Percentiles rank a stretch among this genome's conserved stretches.
These are phyloP conservation scores for Solanum virginianum DNA, from an alignment of 257 asterid genomes.

Conservation along the genomic window DNA sequence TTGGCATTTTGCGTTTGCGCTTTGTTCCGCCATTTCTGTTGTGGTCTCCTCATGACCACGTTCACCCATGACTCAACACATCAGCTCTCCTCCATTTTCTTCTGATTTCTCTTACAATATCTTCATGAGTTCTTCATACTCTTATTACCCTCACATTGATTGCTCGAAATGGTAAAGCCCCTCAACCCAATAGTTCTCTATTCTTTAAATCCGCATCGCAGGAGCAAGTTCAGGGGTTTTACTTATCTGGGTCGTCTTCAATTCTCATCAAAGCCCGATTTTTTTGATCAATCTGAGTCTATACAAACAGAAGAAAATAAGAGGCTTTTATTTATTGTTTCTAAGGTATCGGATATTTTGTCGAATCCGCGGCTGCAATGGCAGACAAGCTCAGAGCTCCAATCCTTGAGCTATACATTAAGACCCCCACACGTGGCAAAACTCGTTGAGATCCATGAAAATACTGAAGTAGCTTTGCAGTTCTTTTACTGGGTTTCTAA, in stretches of 20 bases:
- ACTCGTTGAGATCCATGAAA: slow-evolving; percentile 28
- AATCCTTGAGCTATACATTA: slow-evolving; percentile 35
- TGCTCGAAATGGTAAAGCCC: slow-evolving; percentile 54
- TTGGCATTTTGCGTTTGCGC: background rate
- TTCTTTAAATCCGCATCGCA: slow-evolving; percentile 1
- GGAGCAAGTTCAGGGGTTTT: slow-evolving; percentile 4
- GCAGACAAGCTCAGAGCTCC: slow-evolving; percentile 47
- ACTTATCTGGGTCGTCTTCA: slow-evolving; percentile 10
- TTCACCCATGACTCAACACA: background rate
- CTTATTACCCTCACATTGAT: slow-evolving; percentile 16
- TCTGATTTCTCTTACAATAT: background rate
- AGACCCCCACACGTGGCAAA: slow-evolving; percentile 50
- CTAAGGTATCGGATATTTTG: slow-evolving; percentile 39
- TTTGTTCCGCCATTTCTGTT: background rate
- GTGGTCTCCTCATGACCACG: slow-evolving; percentile 15
- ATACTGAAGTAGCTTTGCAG: slow-evolving; percentile 39
- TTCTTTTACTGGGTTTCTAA: slow-evolving; percentile 81
- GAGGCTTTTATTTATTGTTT: slow-evolving; percentile 14
- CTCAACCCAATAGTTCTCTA: slow-evolving; percentile 28
- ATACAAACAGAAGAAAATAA: background rate
- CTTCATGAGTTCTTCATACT: background rate
- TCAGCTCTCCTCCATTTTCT: background rate
- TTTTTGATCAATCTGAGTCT: background rate
- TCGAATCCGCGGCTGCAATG: slow-evolving; percentile 40
- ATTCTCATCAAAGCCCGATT: slow-evolving; percentile 26